phyloP scores from a whole-genome alignment of 257 asterid genomes.

The Primulina tabacum region DNA sequence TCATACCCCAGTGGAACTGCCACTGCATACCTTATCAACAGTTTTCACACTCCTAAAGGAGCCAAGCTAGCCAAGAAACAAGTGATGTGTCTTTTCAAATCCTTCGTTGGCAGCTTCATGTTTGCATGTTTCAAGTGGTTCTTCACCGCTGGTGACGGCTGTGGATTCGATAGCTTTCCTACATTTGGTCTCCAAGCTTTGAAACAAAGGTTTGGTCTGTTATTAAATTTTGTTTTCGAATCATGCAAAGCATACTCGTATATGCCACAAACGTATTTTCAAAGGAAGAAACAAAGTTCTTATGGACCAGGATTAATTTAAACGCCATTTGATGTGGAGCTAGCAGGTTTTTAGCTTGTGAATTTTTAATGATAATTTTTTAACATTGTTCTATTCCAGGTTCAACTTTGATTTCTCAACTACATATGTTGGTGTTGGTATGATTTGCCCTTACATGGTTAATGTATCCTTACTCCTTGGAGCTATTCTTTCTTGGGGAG shows the following conservation, averaged over 20 bases:
- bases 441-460: conserved; percentile 75
- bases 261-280: no score
- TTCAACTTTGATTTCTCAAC: conserved; percentile 68
- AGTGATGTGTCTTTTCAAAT: conserved; percentile 57
- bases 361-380: neutral
- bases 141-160: conserved; percentile 49
- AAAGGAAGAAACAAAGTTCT: no score
- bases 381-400: conserved; percentile 24
- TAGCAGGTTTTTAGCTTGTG: neutral
- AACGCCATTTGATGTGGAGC: neutral
- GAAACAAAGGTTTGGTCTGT: conserved; percentile 27
- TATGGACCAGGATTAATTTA: no score
- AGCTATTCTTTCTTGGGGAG: conserved; percentile 62
- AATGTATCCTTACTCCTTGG: conserved; percentile 55
- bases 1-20: conserved; percentile 94
- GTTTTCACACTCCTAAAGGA: conserved; percentile 84
- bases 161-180: conserved; percentile 73
- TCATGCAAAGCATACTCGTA: neutral
- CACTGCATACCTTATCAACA: conserved; percentile 74
- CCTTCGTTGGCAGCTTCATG: conserved; percentile 49
- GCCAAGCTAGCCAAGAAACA: conserved; percentile 71
- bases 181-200: conserved; percentile 72
- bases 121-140: conserved; percentile 77
- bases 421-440: conserved; percentile 72
- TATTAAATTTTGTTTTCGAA: neutral